Conservation (phyloP, 2,329 filamentous ascomycete genomes). For the Dothistroma septosporum region DNA sequence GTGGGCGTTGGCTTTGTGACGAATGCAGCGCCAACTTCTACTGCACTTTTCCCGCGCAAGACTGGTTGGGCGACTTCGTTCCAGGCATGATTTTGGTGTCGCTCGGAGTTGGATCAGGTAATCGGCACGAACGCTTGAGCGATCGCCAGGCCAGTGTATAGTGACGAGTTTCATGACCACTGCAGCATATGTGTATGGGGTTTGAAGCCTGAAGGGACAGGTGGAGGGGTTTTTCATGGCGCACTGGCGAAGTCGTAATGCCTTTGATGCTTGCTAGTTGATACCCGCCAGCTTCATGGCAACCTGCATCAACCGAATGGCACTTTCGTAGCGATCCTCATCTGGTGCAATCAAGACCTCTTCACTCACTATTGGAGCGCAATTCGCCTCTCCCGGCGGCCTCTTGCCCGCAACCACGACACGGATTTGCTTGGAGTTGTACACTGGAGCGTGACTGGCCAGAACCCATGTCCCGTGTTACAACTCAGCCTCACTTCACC, state of each 20-base stretch:
- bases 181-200: background rate
- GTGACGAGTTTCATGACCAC: background rate
- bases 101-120: background rate
- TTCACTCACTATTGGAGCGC: too few species aligned
- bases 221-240: background rate
- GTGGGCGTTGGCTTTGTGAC: constrained; percentile 23
- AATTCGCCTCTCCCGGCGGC: too few species aligned
- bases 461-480: too few species aligned
- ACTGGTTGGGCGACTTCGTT: constrained; percentile 7
- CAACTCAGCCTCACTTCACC: too few species aligned
- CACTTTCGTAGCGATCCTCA: too few species aligned
- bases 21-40: constrained; percentile 10
- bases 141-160: background rate
- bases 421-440: too few species aligned
- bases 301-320: too few species aligned
- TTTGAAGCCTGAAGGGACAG: background rate
- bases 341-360: too few species aligned
- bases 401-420: too few species aligned
- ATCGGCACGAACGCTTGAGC: background rate
- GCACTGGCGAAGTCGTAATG: background rate
- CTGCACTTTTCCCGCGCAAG: constrained; percentile 13
- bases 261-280: too few species aligned
- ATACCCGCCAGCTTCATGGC: too few species aligned
- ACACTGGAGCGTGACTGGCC: too few species aligned
- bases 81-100: constrained; percentile 3